A percentile compares a stretch with the other conserved stretches of the same genome.
These are phyloP conservation scores for Penicillium samsonianum DNA, from an alignment of 495 filamentous ascomycete genomes.

Conservation along the genomic window DNA sequence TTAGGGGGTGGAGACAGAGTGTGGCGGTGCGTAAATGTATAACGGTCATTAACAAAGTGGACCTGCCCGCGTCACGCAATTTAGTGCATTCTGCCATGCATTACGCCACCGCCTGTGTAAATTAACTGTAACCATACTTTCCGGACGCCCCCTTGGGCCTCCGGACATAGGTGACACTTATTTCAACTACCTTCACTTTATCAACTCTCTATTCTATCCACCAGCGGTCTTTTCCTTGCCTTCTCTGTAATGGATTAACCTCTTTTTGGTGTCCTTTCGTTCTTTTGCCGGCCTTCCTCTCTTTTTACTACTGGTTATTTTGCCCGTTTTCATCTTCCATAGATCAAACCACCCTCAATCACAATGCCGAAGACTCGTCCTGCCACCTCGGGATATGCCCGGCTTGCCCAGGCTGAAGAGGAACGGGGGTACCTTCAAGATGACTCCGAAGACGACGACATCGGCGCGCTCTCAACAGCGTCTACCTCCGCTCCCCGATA, in stretches of 20 bases:
- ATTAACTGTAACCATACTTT: slow-evolving; percentile 16
- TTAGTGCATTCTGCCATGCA: slow-evolving; percentile 9
- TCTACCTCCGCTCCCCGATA: slow-evolving; percentile 68
- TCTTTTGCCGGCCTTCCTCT: slow-evolving; percentile 14
- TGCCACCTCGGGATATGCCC: slow-evolving; percentile 86
- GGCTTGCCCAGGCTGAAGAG: slow-evolving; percentile 88
- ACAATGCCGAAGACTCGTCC: slow-evolving; percentile 61
- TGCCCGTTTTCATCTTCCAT: slow-evolving; percentile 19
- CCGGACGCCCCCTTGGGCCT: slow-evolving; percentile 17
- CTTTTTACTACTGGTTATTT: slow-evolving; percentile 15
- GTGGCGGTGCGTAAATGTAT: slow-evolving; percentile 34
- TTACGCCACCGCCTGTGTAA: slow-evolving; percentile 22
- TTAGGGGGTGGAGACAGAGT: slow-evolving; percentile 24
- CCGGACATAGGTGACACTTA: slow-evolving; percentile 28
- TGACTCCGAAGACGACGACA: slow-evolving; percentile 70
- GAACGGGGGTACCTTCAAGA: slow-evolving; percentile 58
- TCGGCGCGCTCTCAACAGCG: slow-evolving; percentile 55
- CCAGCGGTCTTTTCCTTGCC: slow-evolving; percentile 12
- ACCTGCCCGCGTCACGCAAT: background rate
- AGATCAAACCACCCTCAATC: slow-evolving; percentile 17
- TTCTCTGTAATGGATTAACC: slow-evolving; percentile 29
- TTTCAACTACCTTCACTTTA: slow-evolving; percentile 19
- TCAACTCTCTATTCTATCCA: slow-evolving; percentile 6
- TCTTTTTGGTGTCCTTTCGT: slow-evolving; percentile 22
- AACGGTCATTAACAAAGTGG: slow-evolving; percentile 10